Conservation (phyloP, 2,329 filamentous ascomycete species). For the Xylariomycetidae sp. region DNA sequence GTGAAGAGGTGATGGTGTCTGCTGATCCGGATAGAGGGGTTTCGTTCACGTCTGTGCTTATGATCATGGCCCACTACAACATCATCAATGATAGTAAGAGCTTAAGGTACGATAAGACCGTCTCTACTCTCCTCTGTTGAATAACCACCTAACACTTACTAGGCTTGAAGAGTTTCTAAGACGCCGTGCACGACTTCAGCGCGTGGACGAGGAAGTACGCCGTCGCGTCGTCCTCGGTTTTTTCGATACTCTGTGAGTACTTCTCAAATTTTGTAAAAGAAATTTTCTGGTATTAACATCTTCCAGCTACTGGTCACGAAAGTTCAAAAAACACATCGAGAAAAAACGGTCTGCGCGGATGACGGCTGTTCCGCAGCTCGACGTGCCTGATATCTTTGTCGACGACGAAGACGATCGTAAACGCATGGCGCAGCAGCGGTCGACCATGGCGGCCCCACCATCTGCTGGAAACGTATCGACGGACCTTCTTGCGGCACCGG, state of each 20-base stretch:
- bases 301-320: slow-evolving; percentile 70
- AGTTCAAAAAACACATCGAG: slow-evolving; percentile 72
- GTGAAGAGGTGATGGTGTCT: slow-evolving; percentile 91
- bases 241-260: slow-evolving; percentile 77
- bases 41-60: slow-evolving; percentile 83
- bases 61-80: slow-evolving; percentile 97
- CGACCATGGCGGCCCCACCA: slow-evolving; percentile 24
- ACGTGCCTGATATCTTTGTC: slow-evolving; percentile 84
- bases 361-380: slow-evolving; percentile 71
- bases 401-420: slow-evolving; percentile 64
- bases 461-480: slow-evolving; percentile 17
- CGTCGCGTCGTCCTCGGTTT: slow-evolving; percentile 89
- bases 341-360: slow-evolving; percentile 71
- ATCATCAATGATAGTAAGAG: slow-evolving; percentile 98
- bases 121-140: slow-evolving; percentile 2
- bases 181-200: slow-evolving; percentile 81
- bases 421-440: slow-evolving; percentile 21
- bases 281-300: slow-evolving; percentile 5
- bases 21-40: slow-evolving; percentile 87
- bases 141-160: too few species aligned
- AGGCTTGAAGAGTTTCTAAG: slow-evolving; percentile 92
- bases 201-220: slow-evolving; percentile 90
- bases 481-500: slow-evolving; percentile 32
- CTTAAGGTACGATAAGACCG: slow-evolving; percentile 56
- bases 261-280: neutral